phyloP scores from a whole-genome alignment of 768 basidiomycete species.

The Podaxis carcinomalis region DNA sequence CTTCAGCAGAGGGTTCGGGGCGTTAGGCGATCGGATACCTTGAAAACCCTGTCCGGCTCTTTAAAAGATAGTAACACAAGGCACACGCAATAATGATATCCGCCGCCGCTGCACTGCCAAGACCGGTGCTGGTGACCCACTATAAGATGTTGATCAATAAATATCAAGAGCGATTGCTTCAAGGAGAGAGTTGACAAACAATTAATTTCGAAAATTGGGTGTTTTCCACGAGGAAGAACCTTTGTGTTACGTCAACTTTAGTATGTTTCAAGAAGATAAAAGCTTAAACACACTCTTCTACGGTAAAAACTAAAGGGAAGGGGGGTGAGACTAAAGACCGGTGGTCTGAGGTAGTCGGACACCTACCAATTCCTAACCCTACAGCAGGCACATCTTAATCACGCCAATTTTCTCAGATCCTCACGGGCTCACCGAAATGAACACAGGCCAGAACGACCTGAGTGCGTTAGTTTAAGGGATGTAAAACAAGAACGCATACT shows the following conservation, averaged over 20 bases:
- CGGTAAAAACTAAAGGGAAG: slow-evolving; percentile 35
- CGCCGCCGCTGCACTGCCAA: slow-evolving; percentile 43
- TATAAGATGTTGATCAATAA: slow-evolving; percentile 39
- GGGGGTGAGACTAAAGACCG: slow-evolving; percentile 1
- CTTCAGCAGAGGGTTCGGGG: background rate
- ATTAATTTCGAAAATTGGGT: slow-evolving; percentile 30
- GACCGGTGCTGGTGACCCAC: slow-evolving; percentile 49
- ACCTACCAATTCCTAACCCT: slow-evolving; percentile 40
- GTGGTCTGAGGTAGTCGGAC: background rate
- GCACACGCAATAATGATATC: slow-evolving; percentile 45
- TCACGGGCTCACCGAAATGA: slow-evolving; percentile 36
- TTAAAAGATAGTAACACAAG: slow-evolving; percentile 45
- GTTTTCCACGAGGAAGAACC: slow-evolving; percentile 30
- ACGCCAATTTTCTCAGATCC: background rate
- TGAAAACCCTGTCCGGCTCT: slow-evolving; percentile 41
- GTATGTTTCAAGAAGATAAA: background rate
- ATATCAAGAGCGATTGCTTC: background rate
- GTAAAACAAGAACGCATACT: slow-evolving; percentile 13
- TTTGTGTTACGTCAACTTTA: slow-evolving; percentile 15
- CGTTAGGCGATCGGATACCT: slow-evolving; percentile 20
- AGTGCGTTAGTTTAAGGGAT: background rate
- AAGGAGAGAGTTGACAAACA: slow-evolving; percentile 20
- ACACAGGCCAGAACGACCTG: slow-evolving; percentile 36
- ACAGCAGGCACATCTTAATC: background rate
- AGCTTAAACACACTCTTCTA: slow-evolving; percentile 33